Evolutionary conservation across 1,284 basidiomycete genomes (phyloP).

Genomic region (Heterobasidion irregulare): DNA sequence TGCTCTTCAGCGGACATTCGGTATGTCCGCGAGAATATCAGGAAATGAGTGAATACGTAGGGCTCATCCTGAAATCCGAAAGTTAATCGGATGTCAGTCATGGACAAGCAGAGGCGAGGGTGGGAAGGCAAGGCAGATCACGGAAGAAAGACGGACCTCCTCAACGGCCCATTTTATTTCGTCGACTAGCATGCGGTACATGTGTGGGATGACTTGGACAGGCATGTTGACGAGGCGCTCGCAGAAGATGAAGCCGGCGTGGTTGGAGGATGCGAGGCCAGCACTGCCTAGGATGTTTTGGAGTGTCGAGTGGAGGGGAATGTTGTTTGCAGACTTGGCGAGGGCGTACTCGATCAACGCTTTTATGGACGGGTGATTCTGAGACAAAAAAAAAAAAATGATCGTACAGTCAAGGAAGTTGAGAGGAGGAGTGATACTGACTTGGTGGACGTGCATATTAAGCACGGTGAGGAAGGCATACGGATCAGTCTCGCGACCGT

Average conservation of each 20-base stretch:
- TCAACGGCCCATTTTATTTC: constrained; percentile 69
- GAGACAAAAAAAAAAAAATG: not conserved
- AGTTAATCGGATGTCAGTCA: not conserved
- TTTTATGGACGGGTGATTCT: constrained; percentile 68
- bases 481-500: constrained; percentile 84
- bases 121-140: not conserved
- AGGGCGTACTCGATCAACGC: constrained; percentile 60
- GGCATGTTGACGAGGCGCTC: constrained; percentile 92
- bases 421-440: constrained; percentile 21
- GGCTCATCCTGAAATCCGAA: constrained; percentile 43
- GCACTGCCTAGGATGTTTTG: constrained; percentile 40
- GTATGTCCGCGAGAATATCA: constrained; percentile 74
- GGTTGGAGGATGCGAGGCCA: constrained; percentile 25
- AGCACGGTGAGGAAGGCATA: constrained; percentile 79
- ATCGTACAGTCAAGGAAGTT: not conserved
- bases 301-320: constrained; percentile 42
- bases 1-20: constrained; percentile 56
- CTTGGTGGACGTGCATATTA: constrained; percentile 73
- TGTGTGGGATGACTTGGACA: constrained; percentile 80
- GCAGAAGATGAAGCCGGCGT: constrained; percentile 77
- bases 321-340: constrained; percentile 28
- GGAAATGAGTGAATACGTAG: constrained; percentile 62
- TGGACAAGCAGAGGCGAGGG: not conserved
- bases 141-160: constrained; percentile 36
- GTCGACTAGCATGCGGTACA: constrained; percentile 80